Evolutionary conservation across 2,329 filamentous ascomycete species (phyloP).

Genomic region (Trichoderma atroviride): DNA sequence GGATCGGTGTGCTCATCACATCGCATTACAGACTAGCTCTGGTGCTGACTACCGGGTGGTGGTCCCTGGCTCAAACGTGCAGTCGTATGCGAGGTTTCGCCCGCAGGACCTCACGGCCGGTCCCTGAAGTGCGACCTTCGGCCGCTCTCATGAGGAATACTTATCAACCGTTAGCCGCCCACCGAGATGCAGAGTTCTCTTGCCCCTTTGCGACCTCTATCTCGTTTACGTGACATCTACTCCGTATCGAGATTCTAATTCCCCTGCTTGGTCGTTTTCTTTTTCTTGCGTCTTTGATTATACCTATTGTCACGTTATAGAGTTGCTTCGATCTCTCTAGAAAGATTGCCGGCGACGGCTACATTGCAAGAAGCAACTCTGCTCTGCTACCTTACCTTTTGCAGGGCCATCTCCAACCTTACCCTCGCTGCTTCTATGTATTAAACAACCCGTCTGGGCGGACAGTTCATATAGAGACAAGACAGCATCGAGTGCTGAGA

Average conservation of each 20-base stretch:
- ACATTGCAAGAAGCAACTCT: slow-evolving; percentile 26
- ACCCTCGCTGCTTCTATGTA: slow-evolving; percentile 10
- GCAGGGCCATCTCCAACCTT: neutral
- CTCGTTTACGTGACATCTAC: slow-evolving; percentile 38
- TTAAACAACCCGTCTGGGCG: neutral
- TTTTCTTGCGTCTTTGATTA: slow-evolving; percentile 37
- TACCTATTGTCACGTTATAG: slow-evolving; percentile 13
- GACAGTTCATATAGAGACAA: neutral
- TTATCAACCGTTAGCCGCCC: slow-evolving; percentile 55
- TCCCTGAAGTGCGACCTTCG: slow-evolving; percentile 19
- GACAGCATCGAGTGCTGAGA: neutral
- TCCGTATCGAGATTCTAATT: slow-evolving; percentile 37
- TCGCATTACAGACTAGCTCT: slow-evolving; percentile 29
- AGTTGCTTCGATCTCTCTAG: slow-evolving; percentile 32
- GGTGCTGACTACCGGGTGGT: slow-evolving; percentile 27
- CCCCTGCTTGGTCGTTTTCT: slow-evolving; percentile 33
- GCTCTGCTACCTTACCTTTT: neutral
- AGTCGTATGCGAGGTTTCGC: slow-evolving; percentile 24
- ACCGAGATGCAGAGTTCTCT: slow-evolving; percentile 38
- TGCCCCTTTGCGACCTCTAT: slow-evolving; percentile 47
- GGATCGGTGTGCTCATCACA: slow-evolving; percentile 28
- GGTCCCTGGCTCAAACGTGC: slow-evolving; percentile 20
- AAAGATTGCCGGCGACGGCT: slow-evolving; percentile 46
- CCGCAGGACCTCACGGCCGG: slow-evolving; percentile 22
- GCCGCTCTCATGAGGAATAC: slow-evolving; percentile 39